Percentiles rank a stretch among this genome's conserved stretches.
These are phyloP conservation scores for Ceratobasidium papillatum DNA, from an alignment of 1,284 basidiomycete species.

Conservation along the genomic window DNA sequence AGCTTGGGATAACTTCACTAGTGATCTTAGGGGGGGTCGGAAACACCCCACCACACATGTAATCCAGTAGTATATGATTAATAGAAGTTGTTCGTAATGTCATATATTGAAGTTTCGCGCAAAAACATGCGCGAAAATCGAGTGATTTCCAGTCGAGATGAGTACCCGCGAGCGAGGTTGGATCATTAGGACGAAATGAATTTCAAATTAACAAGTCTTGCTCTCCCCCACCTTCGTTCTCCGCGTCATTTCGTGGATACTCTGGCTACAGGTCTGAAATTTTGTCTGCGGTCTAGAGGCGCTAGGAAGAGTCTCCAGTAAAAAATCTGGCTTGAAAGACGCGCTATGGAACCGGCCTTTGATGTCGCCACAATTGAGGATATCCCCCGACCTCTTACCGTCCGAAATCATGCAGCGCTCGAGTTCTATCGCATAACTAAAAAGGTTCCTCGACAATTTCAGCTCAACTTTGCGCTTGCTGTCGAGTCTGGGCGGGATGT, in stretches of 20 bases:
- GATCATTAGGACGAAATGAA: neutral
- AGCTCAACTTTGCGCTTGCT: no score
- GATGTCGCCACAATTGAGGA: neutral
- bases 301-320: neutral
- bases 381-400: no score
- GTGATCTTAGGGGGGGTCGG: neutral
- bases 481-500: no score
- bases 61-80: neutral
- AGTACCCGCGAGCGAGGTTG: neutral
- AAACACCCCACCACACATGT: neutral
- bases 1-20: neutral
- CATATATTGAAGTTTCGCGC: neutral
- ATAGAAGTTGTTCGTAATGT: neutral
- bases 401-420: no score
- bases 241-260: neutral
- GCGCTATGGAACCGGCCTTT: neutral
- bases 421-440: no score
- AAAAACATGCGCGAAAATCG: neutral
- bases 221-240: neutral
- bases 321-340: neutral
- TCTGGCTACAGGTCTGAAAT: neutral
- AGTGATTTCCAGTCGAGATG: neutral
- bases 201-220: neutral
- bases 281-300: neutral
- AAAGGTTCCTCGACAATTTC: no score